Percentiles rank a stretch among this genome's conserved stretches.
Evolutionary conservation across 208 protist species (phyloP).

Genomic region (Acanthamoeba lenticulata): DNA sequence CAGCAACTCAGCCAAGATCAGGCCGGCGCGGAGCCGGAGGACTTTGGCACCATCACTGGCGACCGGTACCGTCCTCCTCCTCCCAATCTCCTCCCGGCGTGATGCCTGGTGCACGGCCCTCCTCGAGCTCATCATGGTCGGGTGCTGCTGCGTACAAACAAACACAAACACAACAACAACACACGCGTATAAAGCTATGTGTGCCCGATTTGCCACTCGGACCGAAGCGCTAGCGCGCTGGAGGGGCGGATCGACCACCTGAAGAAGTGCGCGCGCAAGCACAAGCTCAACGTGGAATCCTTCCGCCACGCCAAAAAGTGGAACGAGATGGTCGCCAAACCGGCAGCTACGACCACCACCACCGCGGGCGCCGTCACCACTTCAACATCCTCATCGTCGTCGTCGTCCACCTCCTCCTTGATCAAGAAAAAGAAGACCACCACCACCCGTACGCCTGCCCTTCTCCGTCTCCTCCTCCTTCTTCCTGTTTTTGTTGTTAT

Average conservation of each 20-base stretch:
- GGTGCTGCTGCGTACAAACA: background rate
- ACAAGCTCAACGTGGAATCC: slow-evolving; percentile 28
- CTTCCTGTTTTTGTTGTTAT: no score
- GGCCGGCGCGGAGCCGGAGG: background rate
- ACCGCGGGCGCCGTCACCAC: background rate
- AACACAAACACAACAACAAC: background rate
- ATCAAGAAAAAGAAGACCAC: no score
- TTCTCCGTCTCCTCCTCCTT: no score
- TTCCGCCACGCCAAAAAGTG: slow-evolving; percentile 35
- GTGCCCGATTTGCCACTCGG: background rate
- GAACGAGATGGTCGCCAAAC: background rate
- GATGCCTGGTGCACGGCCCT: background rate
- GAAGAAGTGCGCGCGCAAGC: slow-evolving; percentile 14
- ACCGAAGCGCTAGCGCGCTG: background rate
- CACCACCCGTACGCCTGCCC: no score
- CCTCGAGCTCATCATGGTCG: no score
- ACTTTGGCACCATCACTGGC: background rate
- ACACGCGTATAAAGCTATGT: background rate
- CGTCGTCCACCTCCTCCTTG: no score
- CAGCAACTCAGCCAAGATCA: background rate
- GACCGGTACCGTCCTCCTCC: background rate
- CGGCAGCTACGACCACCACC: background rate
- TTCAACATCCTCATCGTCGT: no score
- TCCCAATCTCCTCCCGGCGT: background rate
- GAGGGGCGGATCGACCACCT: background rate